Base-by-base conservation (phyloP, 148 eudicot species). In the Rhododendron mucronatum region DNA sequence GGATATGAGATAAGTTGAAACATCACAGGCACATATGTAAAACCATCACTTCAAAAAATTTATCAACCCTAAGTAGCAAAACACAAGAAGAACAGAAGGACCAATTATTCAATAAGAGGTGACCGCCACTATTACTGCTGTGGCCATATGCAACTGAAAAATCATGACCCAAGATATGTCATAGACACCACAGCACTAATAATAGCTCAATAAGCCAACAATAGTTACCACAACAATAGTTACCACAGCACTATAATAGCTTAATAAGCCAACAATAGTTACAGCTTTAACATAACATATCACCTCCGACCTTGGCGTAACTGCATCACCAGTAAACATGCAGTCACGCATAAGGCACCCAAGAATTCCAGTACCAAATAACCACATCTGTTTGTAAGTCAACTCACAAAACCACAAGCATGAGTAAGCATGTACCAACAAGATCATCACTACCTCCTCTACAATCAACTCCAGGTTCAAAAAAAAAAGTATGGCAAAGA, bases 41-140 rank as follows among this genome's bases (percentile, higher is more conserved):
- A 76, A 76, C 80, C 3, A 39, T 39, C 80, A 76, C 78, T 76
- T 39, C n/a, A 18, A 76, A 39, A 18, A 45, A 6, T 2, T 76
- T 76, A 76, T 76, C 78, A 75, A 76, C 13, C 80, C 80, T 41
- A 76, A 37, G 50, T 41, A 76, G n/a, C 80, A 76, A 18, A 18
- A n/a, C 48, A 76, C 80, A 76, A 7, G 48, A 23, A 26, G 14
- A 28, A 12, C 4, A 73, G 18, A 76, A 76, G 80, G 45, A 75
- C 44, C 47, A 75, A 21, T 35, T 1, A 18, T 75, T 74, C 78
- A 16, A 16, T 75, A 35, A 39, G 48, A 39, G 80, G 50, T 76
- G 80, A 76, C n/a, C 2, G 7, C 80, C 50, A 76, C 80, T 76
- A 39, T 39, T 18, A 41, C n/a, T 76, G 45, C 12, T 7, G 47